Evolutionary conservation across 1,284 basidiomycete species (phyloP), one percentile per base, ranked within the genome.

Genomic region (Tetrapyrgos nigripes): DNA sequence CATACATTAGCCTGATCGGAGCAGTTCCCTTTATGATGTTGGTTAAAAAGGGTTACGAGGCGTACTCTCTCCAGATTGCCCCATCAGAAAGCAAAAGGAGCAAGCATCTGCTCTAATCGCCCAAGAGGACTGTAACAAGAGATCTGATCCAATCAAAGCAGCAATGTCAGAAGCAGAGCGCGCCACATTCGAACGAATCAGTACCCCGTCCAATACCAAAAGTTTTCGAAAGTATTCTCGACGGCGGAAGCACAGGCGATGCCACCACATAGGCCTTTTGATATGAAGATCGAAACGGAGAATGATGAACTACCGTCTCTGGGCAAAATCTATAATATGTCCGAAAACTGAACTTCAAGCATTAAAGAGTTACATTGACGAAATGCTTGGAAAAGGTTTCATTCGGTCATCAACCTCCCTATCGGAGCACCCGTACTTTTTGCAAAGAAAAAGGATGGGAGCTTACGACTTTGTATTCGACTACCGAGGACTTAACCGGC

Each of bases 381-480:
- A 54, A 4, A 54, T 54, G 53, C 53, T 54, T 17, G 44, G 44
- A 10, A 54, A 54, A 26, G 53, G 53, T 3, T 54, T 54, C n/a
- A 54, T 54, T 24, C 5, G 52, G 29, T 26, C 35, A 45, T 53
- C 52, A 19, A 14, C 27, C 14, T 53, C 40, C 43, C 52, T 11
- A 53, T 53, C 29, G 52, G 52, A 19, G 37, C 52, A 26, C 40
- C 52, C 5, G 52, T 53, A 17, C 52, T 53, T 8, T 53, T 53
- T 53, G 52, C 52, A 26, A 53, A 53, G 17, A 56, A 56, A 9
- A 56, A 49, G 31, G 54, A 56, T 49, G 46, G 54, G 4, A 50
- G 8, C 21, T 35, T 49, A 37, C 4, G 46, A n/a, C 46, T 56
- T 9, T 56, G 46, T 27, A 24, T 49, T 8, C n/a, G 54, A 56